A percentile compares a stretch with the other conserved stretches of the same genome.
These are phyloP conservation scores for Mucor mucedo DNA, from an alignment of 371 early-diverging fungal species.

Conservation along the genomic window DNA sequence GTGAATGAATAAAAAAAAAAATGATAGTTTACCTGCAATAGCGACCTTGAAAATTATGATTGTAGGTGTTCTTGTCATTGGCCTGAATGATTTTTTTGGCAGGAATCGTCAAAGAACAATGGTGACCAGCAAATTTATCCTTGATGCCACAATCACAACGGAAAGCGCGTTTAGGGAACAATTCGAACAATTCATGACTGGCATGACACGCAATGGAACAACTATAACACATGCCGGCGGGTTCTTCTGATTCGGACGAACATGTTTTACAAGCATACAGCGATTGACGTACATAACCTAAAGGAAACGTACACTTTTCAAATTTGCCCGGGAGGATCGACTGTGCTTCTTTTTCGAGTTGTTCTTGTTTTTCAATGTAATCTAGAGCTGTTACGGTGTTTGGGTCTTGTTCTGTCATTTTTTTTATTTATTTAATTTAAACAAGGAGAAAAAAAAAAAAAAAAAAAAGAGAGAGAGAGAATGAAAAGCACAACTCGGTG, in stretches of 20 bases:
- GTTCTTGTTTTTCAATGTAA: conserved; percentile 56
- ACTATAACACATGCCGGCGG: conserved; percentile 80
- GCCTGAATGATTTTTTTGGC: conserved; percentile 38
- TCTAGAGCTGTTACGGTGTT: conserved; percentile 61
- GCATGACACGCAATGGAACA: conserved; percentile 85
- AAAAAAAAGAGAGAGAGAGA: background rate
- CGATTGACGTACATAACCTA: conserved; percentile 79
- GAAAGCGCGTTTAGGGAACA: conserved; percentile 83
- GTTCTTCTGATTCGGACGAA: conserved; percentile 32
- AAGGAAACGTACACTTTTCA: conserved; percentile 77
- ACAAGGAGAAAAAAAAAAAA: background rate
- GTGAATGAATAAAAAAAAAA: too few relatives aligned
- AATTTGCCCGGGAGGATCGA: conserved; percentile 72
- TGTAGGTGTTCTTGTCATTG: conserved; percentile 76
- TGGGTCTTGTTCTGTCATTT: conserved; percentile 18
- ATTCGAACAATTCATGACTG: conserved; percentile 79
- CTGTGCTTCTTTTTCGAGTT: conserved; percentile 60
- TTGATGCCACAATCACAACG: conserved; percentile 87
- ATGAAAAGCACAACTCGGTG: background rate
- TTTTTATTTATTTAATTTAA: background rate
- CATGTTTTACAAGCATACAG: conserved; percentile 90
- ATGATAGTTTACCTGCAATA: conserved; percentile 72
- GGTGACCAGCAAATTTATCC: conserved; percentile 40
- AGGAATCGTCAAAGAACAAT: conserved; percentile 41
- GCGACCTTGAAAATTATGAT: conserved; percentile 77